Conservation (phyloP, 352 stramenopile genomes). For the Phytophthora sp. region DNA sequence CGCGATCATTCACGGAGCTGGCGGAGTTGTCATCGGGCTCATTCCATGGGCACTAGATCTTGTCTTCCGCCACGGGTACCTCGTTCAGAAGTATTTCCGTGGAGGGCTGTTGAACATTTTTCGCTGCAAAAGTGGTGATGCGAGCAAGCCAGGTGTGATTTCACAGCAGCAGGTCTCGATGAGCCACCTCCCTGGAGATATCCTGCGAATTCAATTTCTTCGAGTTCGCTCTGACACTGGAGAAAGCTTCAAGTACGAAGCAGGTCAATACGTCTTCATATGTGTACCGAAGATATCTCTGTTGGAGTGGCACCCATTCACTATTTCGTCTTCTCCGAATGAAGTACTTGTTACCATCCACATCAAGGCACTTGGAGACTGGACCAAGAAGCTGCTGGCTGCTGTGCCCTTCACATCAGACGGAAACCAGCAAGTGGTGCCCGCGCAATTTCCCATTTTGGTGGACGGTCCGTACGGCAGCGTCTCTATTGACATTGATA, state of each 20-base stretch:
- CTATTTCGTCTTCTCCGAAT: slow-evolving; percentile 65
- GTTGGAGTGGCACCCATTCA: slow-evolving; percentile 88
- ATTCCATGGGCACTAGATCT: slow-evolving; percentile 37
- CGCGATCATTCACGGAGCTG: slow-evolving; percentile 41
- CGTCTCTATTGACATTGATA: slow-evolving; percentile 44
- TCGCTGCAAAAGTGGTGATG: slow-evolving; percentile 1
- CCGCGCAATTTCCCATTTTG: slow-evolving; percentile 26
- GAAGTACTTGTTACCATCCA: slow-evolving; percentile 62
- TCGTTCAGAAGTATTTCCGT: slow-evolving; percentile 14
- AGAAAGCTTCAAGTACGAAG: slow-evolving; percentile 36
- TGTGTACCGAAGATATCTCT: slow-evolving; percentile 60
- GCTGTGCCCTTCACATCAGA: not conserved
- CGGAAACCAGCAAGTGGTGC: not conserved
- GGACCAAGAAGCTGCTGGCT: slow-evolving; percentile 50
- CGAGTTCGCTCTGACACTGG: slow-evolving; percentile 28
- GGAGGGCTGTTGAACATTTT: slow-evolving; percentile 21
- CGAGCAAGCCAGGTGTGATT: slow-evolving; percentile 15
- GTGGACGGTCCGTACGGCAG: slow-evolving; percentile 54
- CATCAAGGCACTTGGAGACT: slow-evolving; percentile 59
- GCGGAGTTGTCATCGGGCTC: slow-evolving; percentile 31
- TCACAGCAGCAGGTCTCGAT: slow-evolving; percentile 18
- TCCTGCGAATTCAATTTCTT: slow-evolving; percentile 44
- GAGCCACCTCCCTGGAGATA: slow-evolving; percentile 10
- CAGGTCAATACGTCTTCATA: slow-evolving; percentile 75
- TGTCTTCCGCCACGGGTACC: slow-evolving; percentile 38